Evolutionary conservation across 371 early-diverging fungal species (phyloP).

Genomic region (Paraphysoderma sedebokerense): DNA sequence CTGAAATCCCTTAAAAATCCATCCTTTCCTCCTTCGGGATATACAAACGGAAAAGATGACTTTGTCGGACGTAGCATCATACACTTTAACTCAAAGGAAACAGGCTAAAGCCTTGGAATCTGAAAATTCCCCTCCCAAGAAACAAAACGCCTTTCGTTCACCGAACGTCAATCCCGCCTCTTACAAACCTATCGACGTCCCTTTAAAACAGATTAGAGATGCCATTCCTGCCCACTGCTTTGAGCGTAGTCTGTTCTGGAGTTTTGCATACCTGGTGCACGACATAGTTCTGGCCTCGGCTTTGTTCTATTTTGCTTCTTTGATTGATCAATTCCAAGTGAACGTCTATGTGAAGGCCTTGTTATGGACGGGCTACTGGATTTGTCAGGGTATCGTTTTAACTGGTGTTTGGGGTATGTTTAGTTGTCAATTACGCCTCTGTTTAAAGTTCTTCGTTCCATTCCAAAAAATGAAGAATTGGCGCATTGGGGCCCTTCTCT

Average conservation of each 20-base stretch:
- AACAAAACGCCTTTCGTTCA: background rate
- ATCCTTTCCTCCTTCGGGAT: too few relatives aligned
- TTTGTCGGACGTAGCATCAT: background rate
- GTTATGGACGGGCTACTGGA: slow-evolving; percentile 64
- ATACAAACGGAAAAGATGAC: too few relatives aligned
- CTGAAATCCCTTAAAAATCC: too few relatives aligned
- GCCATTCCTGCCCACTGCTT: slow-evolving; percentile 74
- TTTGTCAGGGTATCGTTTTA: slow-evolving; percentile 54
- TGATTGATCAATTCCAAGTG: slow-evolving; percentile 25
- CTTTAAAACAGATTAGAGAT: slow-evolving; percentile 72
- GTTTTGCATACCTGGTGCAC: slow-evolving; percentile 44
- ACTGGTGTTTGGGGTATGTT: slow-evolving; percentile 84
- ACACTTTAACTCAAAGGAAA: background rate
- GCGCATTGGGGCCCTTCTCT: too few relatives aligned
- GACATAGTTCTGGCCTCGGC: slow-evolving; percentile 43
- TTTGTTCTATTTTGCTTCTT: slow-evolving; percentile 40
- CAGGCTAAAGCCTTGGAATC: too few relatives aligned
- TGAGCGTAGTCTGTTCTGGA: slow-evolving; percentile 48
- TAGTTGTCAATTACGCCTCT: too few relatives aligned
- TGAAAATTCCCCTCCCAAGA: too few relatives aligned
- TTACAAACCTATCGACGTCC: slow-evolving; percentile 23
- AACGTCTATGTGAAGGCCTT: slow-evolving; percentile 15
- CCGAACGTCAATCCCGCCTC: background rate
- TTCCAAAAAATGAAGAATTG: too few relatives aligned
- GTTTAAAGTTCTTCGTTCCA: too few relatives aligned